A percentile compares a stretch with the other conserved stretches of the same genome.
Evolutionary conservation across 2,329 filamentous ascomycete genomes (phyloP).

Genomic region (Penicillium verrucosum): DNA sequence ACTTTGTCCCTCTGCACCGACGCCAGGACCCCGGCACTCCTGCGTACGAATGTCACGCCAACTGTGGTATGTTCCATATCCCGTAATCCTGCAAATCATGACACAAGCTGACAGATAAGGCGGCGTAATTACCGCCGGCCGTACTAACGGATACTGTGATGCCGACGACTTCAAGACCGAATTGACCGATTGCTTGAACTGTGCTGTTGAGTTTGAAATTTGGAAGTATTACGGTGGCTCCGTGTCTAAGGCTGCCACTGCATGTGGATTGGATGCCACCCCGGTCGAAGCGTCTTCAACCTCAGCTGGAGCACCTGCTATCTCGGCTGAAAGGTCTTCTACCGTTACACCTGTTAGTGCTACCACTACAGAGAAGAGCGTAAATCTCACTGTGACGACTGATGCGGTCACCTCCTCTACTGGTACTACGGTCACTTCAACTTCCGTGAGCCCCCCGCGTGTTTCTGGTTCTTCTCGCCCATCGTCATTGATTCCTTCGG

Average conservation of each 20-base stretch:
- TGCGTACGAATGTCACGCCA: slow-evolving; percentile 35
- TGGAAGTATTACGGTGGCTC: slow-evolving; percentile 45
- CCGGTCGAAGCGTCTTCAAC: not conserved
- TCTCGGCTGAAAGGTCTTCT: not conserved
- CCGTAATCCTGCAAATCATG: not conserved
- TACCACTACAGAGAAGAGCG: not conserved
- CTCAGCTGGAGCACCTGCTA: not conserved
- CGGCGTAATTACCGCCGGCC: not conserved
- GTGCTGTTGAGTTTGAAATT: slow-evolving; percentile 44
- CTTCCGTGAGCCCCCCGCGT: not conserved
- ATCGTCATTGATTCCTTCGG: not conserved
- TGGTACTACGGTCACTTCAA: not conserved
- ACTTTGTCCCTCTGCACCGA: slow-evolving; percentile 3
- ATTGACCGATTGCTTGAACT: slow-evolving; percentile 39
- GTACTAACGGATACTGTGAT: not conserved
- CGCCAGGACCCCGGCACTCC: slow-evolving; percentile 25
- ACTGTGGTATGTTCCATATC: slow-evolving; percentile 29
- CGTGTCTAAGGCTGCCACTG: slow-evolving; percentile 38
- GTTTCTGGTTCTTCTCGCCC: not conserved
- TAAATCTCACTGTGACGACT: not conserved
- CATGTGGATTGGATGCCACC: slow-evolving; percentile 27
- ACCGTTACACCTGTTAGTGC: not conserved
- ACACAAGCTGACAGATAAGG: not conserved
- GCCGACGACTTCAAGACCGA: slow-evolving; percentile 19
- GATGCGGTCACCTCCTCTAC: not conserved